Conservation (phyloP, 1,284 basidiomycete genomes). For the Uromyces viciae-fabae region DNA sequence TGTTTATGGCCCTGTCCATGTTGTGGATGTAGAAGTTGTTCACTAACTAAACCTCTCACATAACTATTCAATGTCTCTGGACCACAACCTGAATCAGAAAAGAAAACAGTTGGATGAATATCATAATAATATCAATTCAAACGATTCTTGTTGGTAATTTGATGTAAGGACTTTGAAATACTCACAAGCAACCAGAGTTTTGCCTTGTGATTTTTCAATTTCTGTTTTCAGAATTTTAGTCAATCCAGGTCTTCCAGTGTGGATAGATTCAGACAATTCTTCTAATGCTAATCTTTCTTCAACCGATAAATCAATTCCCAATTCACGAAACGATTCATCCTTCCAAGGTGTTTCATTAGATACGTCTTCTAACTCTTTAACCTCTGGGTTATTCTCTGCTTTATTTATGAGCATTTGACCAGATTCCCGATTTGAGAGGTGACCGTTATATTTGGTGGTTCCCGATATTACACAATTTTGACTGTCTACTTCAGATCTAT, state of each 20-base stretch:
- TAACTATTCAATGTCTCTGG: conserved; percentile 24
- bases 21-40: not conserved
- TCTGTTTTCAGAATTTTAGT: conserved; percentile 6
- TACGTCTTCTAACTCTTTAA: not conserved
- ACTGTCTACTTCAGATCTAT: not conserved
- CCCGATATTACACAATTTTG: too few species aligned
- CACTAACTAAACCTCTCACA: conserved; percentile 21
- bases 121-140: too few species aligned
- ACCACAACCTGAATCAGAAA: conserved; percentile 21
- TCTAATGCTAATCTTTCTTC: conserved; percentile 14
- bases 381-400: not conserved
- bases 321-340: not conserved
- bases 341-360: not conserved
- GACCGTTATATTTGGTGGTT: too few species aligned
- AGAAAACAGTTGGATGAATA: not conserved
- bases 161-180: too few species aligned
- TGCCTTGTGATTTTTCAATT: conserved; percentile 9
- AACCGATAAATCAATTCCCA: conserved; percentile 7
- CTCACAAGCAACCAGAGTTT: conserved; percentile 34
- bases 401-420: not conserved
- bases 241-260: conserved; percentile 8
- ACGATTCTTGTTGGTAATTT: too few species aligned
- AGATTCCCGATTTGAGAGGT: not conserved
- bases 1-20: conserved; percentile 13
- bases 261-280: conserved; percentile 23